These are phyloP conservation scores for Mycena kentingensis DNA, from an alignment of 768 basidiomycete species.

Conservation along the genomic window DNA sequence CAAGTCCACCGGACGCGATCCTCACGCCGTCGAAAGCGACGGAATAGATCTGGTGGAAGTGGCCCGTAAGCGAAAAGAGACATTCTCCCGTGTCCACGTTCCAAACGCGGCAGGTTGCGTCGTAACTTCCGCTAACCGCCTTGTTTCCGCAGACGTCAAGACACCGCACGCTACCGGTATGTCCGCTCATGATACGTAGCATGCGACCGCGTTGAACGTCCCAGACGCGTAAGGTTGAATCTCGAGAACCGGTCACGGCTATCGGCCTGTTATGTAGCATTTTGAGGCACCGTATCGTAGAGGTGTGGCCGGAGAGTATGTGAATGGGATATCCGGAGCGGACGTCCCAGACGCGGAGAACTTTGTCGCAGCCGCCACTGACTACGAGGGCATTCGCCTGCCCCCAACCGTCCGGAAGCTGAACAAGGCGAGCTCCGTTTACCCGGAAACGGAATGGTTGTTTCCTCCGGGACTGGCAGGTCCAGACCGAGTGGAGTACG, in stretches of 20 bases:
- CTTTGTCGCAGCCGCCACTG: constrained; percentile 91
- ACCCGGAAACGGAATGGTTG: constrained; percentile 24
- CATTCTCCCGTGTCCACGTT: constrained; percentile 88
- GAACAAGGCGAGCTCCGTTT: constrained; percentile 58
- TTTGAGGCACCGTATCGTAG: constrained; percentile 89
- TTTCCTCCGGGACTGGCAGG: constrained; percentile 25
- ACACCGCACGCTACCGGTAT: constrained; percentile 80
- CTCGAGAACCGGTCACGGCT: constrained; percentile 88
- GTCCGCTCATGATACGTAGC: constrained; percentile 70
- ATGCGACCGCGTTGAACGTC: constrained; percentile 81
- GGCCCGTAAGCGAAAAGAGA: constrained; percentile 77
- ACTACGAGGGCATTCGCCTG: constrained; percentile 82
- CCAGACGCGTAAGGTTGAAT: constrained; percentile 88
- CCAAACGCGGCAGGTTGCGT: constrained; percentile 89
- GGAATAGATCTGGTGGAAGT: constrained; percentile 87
- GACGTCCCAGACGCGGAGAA: constrained; percentile 90
- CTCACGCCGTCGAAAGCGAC: constrained; percentile 87
- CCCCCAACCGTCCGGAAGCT: constrained; percentile 86
- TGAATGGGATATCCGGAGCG: constrained; percentile 87
- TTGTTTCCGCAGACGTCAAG: constrained; percentile 83
- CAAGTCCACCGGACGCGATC: constrained; percentile 85
- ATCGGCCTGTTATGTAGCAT: constrained; percentile 85
- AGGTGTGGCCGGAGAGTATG: constrained; percentile 78
- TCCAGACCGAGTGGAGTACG: constrained; percentile 51
- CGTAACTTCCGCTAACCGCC: constrained; percentile 93